These are phyloP conservation scores for Colletotrichum chrysophilum DNA, from an alignment of 2,329 filamentous ascomycete genomes.

Conservation along the genomic window DNA sequence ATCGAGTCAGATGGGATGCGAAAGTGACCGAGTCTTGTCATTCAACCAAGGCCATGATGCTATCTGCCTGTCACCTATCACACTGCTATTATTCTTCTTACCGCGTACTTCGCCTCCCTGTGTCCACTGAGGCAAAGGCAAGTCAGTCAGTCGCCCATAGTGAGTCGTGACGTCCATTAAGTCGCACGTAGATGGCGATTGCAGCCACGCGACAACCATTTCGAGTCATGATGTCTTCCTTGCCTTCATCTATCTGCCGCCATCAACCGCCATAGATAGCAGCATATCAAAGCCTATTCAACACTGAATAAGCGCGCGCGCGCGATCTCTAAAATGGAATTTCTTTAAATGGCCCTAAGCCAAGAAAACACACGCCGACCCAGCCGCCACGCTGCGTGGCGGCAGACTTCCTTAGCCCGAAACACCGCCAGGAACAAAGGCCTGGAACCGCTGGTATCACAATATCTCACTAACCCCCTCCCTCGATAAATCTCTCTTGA, in stretches of 20 bases:
- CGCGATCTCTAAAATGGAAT: neutral
- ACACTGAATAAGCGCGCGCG: neutral
- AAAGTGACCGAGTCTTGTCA: neutral
- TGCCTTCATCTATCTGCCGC: neutral
- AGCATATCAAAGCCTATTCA: neutral
- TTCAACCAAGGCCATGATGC: too few relatives aligned
- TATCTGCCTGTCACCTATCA: neutral
- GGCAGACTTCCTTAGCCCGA: neutral
- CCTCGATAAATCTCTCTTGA: neutral
- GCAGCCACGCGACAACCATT: neutral
- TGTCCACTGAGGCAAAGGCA: neutral
- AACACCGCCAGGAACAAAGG: conserved; percentile 10
- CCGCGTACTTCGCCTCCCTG: neutral
- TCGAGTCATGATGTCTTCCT: neutral
- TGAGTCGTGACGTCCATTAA: neutral
- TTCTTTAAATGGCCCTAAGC: neutral
- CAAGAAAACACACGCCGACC: neutral
- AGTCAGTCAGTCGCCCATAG: neutral
- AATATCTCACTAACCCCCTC: neutral
- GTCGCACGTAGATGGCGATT: neutral
- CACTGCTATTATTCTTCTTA: neutral
- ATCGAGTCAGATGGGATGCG: conserved; percentile 9
- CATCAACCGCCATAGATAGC: neutral
- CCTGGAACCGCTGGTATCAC: neutral
- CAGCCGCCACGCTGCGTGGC: neutral